phyloP scores from a whole-genome alignment of 208 protist species.

The Endotrypanum monterogeii region DNA sequence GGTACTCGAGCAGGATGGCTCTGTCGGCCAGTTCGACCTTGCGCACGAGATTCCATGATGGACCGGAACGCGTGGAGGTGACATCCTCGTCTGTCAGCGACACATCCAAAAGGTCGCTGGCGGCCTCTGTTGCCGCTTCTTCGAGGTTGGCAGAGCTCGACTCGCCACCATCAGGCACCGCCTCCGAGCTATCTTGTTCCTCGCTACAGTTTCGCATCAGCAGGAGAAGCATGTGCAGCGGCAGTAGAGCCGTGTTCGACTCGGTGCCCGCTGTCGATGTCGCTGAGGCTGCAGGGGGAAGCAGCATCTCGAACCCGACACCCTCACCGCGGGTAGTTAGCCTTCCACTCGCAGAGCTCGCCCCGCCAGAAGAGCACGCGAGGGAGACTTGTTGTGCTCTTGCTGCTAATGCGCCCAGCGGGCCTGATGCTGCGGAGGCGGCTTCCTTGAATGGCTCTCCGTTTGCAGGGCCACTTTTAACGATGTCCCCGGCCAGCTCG shows the following conservation, averaged over 20 bases:
- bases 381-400: neutral
- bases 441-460: no score
- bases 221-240: slow-evolving; percentile 58
- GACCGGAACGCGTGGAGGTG: slow-evolving; percentile 11
- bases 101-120: neutral
- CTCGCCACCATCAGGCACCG: neutral
- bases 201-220: slow-evolving; percentile 56
- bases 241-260: slow-evolving; percentile 35
- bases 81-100: neutral
- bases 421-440: neutral
- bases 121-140: no score
- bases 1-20: slow-evolving; percentile 28
- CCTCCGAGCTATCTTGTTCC: slow-evolving; percentile 9
- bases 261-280: slow-evolving; percentile 3
- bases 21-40: slow-evolving; percentile 48
- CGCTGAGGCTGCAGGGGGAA: slow-evolving; percentile 9
- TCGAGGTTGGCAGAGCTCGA: neutral
- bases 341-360: neutral
- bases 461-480: no score
- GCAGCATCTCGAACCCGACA: slow-evolving; percentile 9
- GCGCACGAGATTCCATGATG: slow-evolving; percentile 41
- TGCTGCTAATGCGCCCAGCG: neutral
- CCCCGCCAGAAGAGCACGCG: neutral
- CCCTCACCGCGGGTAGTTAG: neutral
- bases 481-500: neutral